These are phyloP conservation scores for Pascua guehoae DNA, from an alignment of 1,284 basidiomycete species.

Conservation along the genomic window DNA sequence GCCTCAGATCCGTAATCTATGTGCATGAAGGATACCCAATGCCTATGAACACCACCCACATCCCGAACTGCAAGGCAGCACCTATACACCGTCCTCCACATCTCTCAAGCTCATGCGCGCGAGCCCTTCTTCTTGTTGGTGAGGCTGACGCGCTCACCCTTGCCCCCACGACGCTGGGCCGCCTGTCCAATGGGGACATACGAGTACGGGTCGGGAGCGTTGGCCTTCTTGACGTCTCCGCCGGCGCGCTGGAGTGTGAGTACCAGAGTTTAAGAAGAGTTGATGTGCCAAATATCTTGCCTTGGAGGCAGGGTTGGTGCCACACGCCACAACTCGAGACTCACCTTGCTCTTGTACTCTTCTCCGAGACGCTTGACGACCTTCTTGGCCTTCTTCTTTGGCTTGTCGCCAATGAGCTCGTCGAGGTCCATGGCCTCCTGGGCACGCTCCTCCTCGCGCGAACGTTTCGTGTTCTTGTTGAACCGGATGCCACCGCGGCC, in stretches of 20 bases:
- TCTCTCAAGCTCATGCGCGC: conserved; percentile 16
- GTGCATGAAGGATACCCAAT: conserved; percentile 18
- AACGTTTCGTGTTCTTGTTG: conserved; percentile 93
- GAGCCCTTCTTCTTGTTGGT: conserved; percentile 51
- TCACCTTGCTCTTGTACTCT: conserved; percentile 63
- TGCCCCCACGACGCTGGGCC: conserved; percentile 47
- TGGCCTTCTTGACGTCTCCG: conserved; percentile 83
- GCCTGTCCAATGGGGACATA: conserved; percentile 81
- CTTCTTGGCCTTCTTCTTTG: conserved; percentile 51
- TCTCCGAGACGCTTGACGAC: conserved; percentile 60
- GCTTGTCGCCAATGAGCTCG: conserved; percentile 62
- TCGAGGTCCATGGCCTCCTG: conserved; percentile 35
- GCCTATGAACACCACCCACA: conserved; percentile 2
- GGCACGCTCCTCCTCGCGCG: conserved; percentile 63
- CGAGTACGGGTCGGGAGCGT: conserved; percentile 81
- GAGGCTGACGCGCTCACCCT: conserved; percentile 32
- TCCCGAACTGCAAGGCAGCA: not conserved
- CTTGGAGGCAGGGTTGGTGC: no score
- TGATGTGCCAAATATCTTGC: no score
- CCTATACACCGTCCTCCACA: not conserved
- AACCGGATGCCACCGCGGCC: conserved; percentile 84
- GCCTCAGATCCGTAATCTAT: not conserved
- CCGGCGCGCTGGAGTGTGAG: conserved; percentile 62
- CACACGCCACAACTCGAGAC: no score
- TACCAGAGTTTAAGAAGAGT: no score